Base-by-base conservation (phyloP, 306 rosid species). In the Erythrophleum fordii region DNA sequence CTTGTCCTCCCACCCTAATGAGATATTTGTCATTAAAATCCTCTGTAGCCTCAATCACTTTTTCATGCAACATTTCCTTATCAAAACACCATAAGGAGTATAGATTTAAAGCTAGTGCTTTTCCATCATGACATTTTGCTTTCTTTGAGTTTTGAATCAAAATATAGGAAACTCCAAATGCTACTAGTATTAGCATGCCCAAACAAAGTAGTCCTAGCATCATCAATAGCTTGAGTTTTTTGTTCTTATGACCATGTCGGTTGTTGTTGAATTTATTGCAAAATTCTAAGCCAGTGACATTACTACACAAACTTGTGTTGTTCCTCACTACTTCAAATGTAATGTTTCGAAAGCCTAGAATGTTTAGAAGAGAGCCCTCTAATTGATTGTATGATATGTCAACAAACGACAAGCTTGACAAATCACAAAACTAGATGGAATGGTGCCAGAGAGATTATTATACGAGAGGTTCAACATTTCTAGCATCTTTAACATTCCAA, bases 401-500 rank as follows among this genome's bases (percentile, higher is more conserved):
- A 76, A 88, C 52, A 9, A 2, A 28, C 56, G 66, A 64, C 82
- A 88, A 83, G 49, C 75, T 66, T 55, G 58, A 6, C 86, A 88
- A 45, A 1, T 55, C 22, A 5, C 31, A 39, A 88, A 86, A 11
- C 20, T 20, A 0, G 81, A 64, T 18, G 87, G 91, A 55, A 87
- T 84, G 0, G 66, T 45, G 13, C 86, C 85, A 13, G 55, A 75
- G 44, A 88, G 79, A 18, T 53, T 31, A 39, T 88, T 88, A 72
- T 86, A 83, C 1, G 92, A 88, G 34, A 88, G 77, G 46, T 88
- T 88, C 69, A 88, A 35, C 16, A 12, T 12, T 23, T 68, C 84
- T 34, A 88, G 64, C 23, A 6, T 52, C 17, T 6, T 72, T 66
- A 86, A 37, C 3, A 41, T 16, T 16, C 83, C 78, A 11, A 86